Base-by-base conservation (phyloP, 768 basidiomycete genomes). In the Tremella mesenterica region DNA sequence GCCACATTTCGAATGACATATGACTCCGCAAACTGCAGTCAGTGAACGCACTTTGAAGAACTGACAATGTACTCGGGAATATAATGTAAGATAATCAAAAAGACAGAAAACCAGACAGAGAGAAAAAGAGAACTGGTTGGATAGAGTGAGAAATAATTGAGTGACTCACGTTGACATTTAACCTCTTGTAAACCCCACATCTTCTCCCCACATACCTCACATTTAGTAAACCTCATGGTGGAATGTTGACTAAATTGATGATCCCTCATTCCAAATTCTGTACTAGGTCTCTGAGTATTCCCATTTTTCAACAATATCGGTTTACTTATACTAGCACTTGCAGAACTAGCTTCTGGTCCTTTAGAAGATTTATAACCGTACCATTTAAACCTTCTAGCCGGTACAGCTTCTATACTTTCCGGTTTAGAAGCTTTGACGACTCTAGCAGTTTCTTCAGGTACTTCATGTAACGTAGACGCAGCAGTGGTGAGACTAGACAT, bases 121-220 rank as follows among this genome's bases (percentile, higher is more conserved):
- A n/a, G n/a, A n/a, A n/a, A n/a, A n/a, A n/a, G n/a, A n/a, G n/a
- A n/a, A n/a, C n/a, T n/a, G n/a, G n/a, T n/a, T n/a, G n/a, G n/a
- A n/a, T n/a, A n/a, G n/a, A 43, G n/a, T 3, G 25, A 3, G 45
- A 18, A 14, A 23, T 4, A 16, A 23, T 44, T 12, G 14, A 2
- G 8, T 52, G 9, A 78, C 88, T 69, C 68, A 90, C 93, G 79
- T 60, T 84, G 81, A 70, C 95, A 99, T 28, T 88, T 84, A 49
- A 88, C 78, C 68, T 77, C 76, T 38, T 92, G 90, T n/a, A 91
- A 82, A 6, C 93, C 93, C 91, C 92, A 99, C 83, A 97, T 83
- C 77, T 97, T 99, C 69, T 97, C 95, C 29, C 84, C 85, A 69
- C 95, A 99, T 50, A 92, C 85, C 64, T 97, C 95, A 69, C 95